phyloP scores from a whole-genome alignment of 2,329 filamentous ascomycete species.

The Fusarium coicis region DNA sequence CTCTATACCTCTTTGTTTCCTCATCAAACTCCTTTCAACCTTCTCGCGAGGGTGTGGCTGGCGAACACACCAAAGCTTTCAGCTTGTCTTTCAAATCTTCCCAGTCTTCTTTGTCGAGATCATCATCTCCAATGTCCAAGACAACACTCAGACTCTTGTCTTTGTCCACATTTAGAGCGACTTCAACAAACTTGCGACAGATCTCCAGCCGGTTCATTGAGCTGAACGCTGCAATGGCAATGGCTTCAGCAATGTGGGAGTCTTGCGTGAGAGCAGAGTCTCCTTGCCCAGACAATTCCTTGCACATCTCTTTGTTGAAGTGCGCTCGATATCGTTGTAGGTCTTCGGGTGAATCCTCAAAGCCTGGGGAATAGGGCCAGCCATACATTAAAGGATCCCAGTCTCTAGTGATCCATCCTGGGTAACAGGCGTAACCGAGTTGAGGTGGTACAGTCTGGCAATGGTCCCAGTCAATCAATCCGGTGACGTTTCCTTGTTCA shows the following conservation, averaged over 20 bases:
- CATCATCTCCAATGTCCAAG: background rate
- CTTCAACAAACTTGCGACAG: background rate
- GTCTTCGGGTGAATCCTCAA: background rate
- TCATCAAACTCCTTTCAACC: background rate
- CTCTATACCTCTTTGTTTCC: background rate
- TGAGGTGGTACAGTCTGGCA: background rate
- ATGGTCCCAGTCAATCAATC: background rate
- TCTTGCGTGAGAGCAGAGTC: background rate
- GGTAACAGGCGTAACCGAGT: background rate
- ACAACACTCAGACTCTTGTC: background rate
- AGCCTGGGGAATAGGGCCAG: background rate
- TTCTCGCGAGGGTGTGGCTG: background rate
- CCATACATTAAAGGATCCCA: constrained; percentile 13
- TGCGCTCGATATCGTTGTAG: background rate
- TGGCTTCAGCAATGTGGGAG: background rate
- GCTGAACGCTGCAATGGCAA: background rate
- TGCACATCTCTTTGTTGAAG: background rate
- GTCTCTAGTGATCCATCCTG: background rate
- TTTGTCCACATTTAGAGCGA: background rate
- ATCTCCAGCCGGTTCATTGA: background rate
- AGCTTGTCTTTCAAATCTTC: background rate
- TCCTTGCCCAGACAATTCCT: background rate
- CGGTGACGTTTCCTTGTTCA: background rate
- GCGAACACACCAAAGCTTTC: background rate
- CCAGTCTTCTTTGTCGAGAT: background rate